Evolutionary conservation across 2,329 filamentous ascomycete species (phyloP).

Genomic region (Sporothrix brunneoviolacea): DNA sequence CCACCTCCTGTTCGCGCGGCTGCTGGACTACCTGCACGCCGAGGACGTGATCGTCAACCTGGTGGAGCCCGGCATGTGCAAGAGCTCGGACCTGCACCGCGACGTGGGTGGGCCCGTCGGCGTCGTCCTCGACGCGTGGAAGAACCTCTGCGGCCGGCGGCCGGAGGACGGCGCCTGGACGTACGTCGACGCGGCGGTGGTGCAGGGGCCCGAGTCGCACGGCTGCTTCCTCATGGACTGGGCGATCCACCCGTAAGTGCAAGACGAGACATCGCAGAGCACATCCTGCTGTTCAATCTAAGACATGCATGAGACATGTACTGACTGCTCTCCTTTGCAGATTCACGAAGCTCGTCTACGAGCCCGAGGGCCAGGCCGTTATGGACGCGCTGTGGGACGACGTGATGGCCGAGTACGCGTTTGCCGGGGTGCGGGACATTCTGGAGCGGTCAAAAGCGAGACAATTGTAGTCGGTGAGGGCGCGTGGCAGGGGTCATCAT

Average conservation of each 20-base stretch:
- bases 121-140: slow-evolving; percentile 19
- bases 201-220: slow-evolving; percentile 43
- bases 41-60: slow-evolving; percentile 11
- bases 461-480: not conserved
- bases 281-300: too few species aligned
- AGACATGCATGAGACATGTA: not conserved
- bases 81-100: slow-evolving; percentile 27
- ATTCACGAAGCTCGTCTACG: slow-evolving; percentile 8
- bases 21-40: not conserved
- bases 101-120: slow-evolving; percentile 22
- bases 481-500: too few species aligned
- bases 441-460: slow-evolving; percentile 1
- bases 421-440: not conserved
- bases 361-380: slow-evolving; percentile 3
- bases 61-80: slow-evolving; percentile 12
- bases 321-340: not conserved
- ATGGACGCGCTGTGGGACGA: slow-evolving; percentile 9
- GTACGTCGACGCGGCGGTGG: slow-evolving; percentile 39
- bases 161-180: slow-evolving; percentile 35
- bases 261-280: too few species aligned
- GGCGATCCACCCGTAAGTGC: slow-evolving; percentile 7
- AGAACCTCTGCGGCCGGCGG: slow-evolving; percentile 25
- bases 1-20: slow-evolving; percentile 6
- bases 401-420: slow-evolving; percentile 8
- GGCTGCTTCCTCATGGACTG: slow-evolving; percentile 35